Evolutionary conservation across 768 basidiomycete species (phyloP), one percentile per base, ranked within the genome.

Genomic region (Antrodiella citrinella): DNA sequence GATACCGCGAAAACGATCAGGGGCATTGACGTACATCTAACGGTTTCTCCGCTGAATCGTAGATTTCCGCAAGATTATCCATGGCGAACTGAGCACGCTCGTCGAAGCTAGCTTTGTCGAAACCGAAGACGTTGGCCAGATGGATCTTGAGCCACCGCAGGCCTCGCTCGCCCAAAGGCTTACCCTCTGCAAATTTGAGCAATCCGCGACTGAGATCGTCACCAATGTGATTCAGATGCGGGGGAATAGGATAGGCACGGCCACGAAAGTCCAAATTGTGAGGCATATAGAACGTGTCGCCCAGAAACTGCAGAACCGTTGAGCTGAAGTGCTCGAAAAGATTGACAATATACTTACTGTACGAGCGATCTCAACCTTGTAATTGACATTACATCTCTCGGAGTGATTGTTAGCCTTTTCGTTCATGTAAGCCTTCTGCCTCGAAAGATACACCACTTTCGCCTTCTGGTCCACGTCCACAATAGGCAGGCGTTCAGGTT

Each of bases 191-290:
- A 54, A 99, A 99, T 47, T 73, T 77, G 22, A 99, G 76, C 41
- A 99, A 69, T 3, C 93, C 88, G 59, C 95, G 84, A 47, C 81
- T 83, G 19, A 98, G 74, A 65, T 99, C 95, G 64, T 99, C 91
- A 7, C 95, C 94, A 49, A 97, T 87, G 58, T 98, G 95, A 59
- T 84, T 92, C 48, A 99, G 74, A 71, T 97, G 91, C 3, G 94
- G 92, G 1, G 95, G 94, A 40, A 96, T 84, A 10, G 96, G 95
- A 63, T 99, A 99, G 0, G 95, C 92, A 47, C 95, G 85, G 5
- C 96, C 96, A 52, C 95, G 83, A 76, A 98, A 99, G 67, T 99
- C 96, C 59, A 97, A 72, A 65, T 96, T 97, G 66, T 98, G 95
- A 0, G 95, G 94, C 45, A 94, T 74, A 68, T 91, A 98, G 64